Evolutionary conservation across 805 yeast genomes (phyloP).

Genomic region (Cyberlindnera saturnus): DNA sequence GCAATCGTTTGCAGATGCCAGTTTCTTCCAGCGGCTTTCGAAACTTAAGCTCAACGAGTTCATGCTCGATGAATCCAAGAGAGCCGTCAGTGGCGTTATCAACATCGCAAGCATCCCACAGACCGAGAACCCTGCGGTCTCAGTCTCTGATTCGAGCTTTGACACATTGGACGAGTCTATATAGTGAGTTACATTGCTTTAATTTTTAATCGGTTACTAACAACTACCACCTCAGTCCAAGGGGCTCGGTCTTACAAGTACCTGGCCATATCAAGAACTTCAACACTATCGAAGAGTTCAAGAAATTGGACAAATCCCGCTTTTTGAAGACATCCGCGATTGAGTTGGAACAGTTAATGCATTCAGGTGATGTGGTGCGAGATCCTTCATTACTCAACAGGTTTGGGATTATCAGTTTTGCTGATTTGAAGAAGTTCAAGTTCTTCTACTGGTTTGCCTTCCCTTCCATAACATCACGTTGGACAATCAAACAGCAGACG

Average conservation of each 20-base stretch:
- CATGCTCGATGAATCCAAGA: conserved; percentile 40
- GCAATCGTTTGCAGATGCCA: conserved; percentile 75
- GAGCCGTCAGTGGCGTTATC: conserved; percentile 23
- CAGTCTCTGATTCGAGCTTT: conserved; percentile 27
- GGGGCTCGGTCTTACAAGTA: conserved; percentile 15
- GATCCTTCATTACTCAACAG: conserved; percentile 36
- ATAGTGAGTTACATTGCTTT: conserved; percentile 6
- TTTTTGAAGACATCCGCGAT: conserved; percentile 42
- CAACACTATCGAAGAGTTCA: conserved; percentile 86
- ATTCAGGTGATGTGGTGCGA: conserved; percentile 27
- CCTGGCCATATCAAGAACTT: conserved; percentile 50
- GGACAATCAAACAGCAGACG: conserved; percentile 28
- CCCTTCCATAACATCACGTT: conserved; percentile 55
- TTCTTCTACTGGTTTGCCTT: conserved; percentile 88
- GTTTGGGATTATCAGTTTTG: conserved; percentile 59
- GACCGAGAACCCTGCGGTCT: conserved; percentile 27
- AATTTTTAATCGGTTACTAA: not conserved
- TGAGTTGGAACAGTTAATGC: conserved; percentile 24
- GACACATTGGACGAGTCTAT: conserved; percentile 4
- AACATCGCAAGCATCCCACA: conserved; percentile 24
- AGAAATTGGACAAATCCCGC: conserved; percentile 53
- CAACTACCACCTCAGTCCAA: conserved; percentile 9
- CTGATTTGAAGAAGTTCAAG: conserved; percentile 84
- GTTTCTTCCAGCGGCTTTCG: conserved; percentile 76
- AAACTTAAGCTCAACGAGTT: conserved; percentile 66